These are phyloP conservation scores for Zygosaccharomyces gambellarensis DNA, from an alignment of 805 yeast species.

Conservation along the genomic window DNA sequence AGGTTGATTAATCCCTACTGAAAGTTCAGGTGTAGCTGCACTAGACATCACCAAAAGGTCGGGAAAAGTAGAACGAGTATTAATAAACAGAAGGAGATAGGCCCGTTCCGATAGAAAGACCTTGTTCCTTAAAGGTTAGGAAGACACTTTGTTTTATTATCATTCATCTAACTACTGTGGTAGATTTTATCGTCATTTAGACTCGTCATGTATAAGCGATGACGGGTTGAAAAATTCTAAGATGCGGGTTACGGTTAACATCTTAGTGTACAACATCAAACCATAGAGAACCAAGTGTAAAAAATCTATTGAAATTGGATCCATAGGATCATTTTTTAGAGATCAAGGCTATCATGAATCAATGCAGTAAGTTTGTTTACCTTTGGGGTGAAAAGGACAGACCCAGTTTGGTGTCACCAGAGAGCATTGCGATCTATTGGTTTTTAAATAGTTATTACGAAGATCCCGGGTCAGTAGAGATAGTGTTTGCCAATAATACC, in stretches of 20 bases:
- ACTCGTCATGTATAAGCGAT: background rate
- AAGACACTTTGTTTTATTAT: background rate
- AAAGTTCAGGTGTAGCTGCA: constrained; percentile 13
- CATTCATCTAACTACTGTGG: background rate
- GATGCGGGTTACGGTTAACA: background rate
- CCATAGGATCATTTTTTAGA: background rate
- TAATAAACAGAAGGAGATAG: background rate
- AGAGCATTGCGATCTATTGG: constrained; percentile 31
- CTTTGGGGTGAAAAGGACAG: constrained; percentile 28
- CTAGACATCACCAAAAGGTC: constrained; percentile 8
- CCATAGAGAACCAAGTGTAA: background rate
- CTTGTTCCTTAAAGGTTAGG: background rate
- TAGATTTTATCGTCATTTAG: background rate
- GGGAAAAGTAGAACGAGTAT: background rate
- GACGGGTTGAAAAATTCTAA: background rate
- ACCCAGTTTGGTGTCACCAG: constrained; percentile 28
- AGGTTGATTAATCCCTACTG: constrained; percentile 9
- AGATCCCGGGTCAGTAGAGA: constrained; percentile 21
- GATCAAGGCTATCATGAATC: background rate
- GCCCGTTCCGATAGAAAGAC: background rate
- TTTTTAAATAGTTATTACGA: constrained; percentile 13
- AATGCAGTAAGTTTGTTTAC: constrained; percentile 12
- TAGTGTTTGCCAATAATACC: constrained; percentile 57
- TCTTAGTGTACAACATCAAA: background rate
- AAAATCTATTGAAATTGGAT: background rate